phyloP scores from a whole-genome alignment of 805 yeast species.

The Torulaspora quercuum region DNA sequence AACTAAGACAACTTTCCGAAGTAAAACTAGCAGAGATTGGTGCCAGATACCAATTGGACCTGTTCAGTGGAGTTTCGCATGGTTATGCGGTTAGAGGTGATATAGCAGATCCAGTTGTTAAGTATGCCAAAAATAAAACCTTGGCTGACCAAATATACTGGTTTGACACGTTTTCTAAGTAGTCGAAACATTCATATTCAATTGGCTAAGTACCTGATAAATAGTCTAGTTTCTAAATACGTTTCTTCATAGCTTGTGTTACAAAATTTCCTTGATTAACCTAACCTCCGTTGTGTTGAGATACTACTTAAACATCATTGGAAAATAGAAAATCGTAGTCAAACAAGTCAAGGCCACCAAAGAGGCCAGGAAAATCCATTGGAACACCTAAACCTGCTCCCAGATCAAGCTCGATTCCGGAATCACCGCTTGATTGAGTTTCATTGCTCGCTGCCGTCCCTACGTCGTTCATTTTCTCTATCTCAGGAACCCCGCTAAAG shows the following conservation, averaged over 20 bases:
- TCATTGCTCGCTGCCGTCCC: background rate
- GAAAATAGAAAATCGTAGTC: constrained; percentile 33
- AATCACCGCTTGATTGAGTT: background rate
- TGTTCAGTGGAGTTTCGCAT: constrained; percentile 63
- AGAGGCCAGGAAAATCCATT: constrained; percentile 22
- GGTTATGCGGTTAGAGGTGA: constrained; percentile 86
- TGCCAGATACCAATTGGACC: constrained; percentile 55
- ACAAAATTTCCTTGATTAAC: no score
- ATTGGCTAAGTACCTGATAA: no score
- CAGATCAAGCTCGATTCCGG: constrained; percentile 5
- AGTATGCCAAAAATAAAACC: constrained; percentile 66
- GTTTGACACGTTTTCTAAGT: constrained; percentile 26
- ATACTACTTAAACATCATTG: constrained; percentile 20
- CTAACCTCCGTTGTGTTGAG: no score
- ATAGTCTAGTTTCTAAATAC: no score
- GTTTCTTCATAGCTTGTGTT: no score
- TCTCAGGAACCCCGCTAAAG: background rate
- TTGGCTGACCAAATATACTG: constrained; percentile 41
- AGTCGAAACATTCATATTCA: background rate
- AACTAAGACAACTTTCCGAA: constrained; percentile 61
- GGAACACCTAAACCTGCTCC: constrained; percentile 6
- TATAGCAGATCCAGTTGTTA: constrained; percentile 45
- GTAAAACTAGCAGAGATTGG: constrained; percentile 50
- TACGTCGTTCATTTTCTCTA: background rate
- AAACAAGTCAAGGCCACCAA: constrained; percentile 32